A percentile compares a stretch with the other conserved stretches of the same genome.
phyloP scores from a whole-genome alignment of 2,329 filamentous ascomycete genomes.

The Periglandula ipomoeae region DNA sequence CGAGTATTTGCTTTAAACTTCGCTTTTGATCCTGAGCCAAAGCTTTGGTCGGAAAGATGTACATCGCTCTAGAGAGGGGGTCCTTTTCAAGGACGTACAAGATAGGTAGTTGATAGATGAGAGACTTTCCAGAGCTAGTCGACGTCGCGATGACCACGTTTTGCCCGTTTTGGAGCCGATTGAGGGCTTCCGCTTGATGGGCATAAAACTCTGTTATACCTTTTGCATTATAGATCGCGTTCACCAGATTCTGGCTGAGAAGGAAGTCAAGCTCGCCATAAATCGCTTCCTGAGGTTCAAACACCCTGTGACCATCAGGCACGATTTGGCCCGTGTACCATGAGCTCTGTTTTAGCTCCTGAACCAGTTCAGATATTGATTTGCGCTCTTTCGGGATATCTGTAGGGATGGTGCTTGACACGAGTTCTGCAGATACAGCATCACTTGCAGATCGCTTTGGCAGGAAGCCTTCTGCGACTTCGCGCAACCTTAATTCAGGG shows the following conservation, averaged over 20 bases:
- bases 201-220: slow-evolving; percentile 80
- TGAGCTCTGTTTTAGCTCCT: slow-evolving; percentile 69
- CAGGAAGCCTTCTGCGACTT: slow-evolving; percentile 49
- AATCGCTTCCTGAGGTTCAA: slow-evolving; percentile 73
- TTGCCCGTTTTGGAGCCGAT: slow-evolving; percentile 69
- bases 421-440: slow-evolving; percentile 18
- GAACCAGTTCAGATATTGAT: slow-evolving; percentile 72
- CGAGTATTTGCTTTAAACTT: slow-evolving; percentile 76
- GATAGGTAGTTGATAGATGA: slow-evolving; percentile 96
- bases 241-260: slow-evolving; percentile 86
- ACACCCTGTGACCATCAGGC: slow-evolving; percentile 82
- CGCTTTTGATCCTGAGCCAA: slow-evolving; percentile 88
- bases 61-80: slow-evolving; percentile 73
- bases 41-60: slow-evolving; percentile 97
- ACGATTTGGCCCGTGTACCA: slow-evolving; percentile 95
- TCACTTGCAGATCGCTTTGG: slow-evolving; percentile 46
- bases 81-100: slow-evolving; percentile 78
- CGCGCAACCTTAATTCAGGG: slow-evolving; percentile 55
- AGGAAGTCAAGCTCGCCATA: slow-evolving; percentile 79
- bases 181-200: slow-evolving; percentile 91
- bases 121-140: slow-evolving; percentile 90
- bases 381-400: slow-evolving; percentile 74
- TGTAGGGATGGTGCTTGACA: slow-evolving; percentile 46
- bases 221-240: slow-evolving; percentile 87
- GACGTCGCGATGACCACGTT: slow-evolving; percentile 92